These are phyloP conservation scores for Aquilaria malaccensis DNA, from an alignment of 345 rosid species.

Conservation along the genomic window DNA sequence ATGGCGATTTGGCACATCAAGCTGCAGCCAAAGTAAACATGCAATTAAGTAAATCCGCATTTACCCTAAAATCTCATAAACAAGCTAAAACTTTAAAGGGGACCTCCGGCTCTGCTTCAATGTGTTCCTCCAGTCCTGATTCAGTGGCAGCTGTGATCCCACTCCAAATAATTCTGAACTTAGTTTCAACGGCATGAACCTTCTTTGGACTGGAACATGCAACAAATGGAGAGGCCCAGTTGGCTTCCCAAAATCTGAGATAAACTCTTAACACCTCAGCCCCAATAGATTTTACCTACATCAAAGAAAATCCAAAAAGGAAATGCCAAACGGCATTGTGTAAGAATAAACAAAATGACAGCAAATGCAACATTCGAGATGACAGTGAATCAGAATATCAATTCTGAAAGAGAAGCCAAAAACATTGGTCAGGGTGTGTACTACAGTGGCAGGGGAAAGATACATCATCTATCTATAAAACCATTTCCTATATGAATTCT, in stretches of 20 bases:
- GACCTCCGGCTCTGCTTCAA: slow-evolving; percentile 99
- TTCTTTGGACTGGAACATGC: slow-evolving; percentile 82
- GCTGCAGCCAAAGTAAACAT: slow-evolving; percentile 42
- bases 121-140: slow-evolving; percentile 74
- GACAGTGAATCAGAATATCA: neutral
- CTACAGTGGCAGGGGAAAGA: too few relatives aligned
- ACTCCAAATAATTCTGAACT: slow-evolving; percentile 64
- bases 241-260: slow-evolving; percentile 92
- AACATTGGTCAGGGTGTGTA: neutral
- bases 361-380: neutral
- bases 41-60: slow-evolving; percentile 4
- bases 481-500: too few relatives aligned
- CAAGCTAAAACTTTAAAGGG: slow-evolving; percentile 9
- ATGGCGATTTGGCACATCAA: slow-evolving; percentile 87
- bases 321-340: neutral
- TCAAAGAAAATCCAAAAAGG: slow-evolving; percentile 2
- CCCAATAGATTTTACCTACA: slow-evolving; percentile 86
- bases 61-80: slow-evolving; percentile 3
- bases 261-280: slow-evolving; percentile 79
- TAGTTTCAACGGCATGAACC: slow-evolving; percentile 82
- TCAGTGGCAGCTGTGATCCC: slow-evolving; percentile 70
- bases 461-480: too few relatives aligned
- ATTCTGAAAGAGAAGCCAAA: neutral
- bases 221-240: slow-evolving; percentile 85
- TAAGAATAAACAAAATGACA: slow-evolving; percentile 6